Conservation (phyloP, 768 basidiomycete genomes). For the Boletus barrowsii region DNA sequence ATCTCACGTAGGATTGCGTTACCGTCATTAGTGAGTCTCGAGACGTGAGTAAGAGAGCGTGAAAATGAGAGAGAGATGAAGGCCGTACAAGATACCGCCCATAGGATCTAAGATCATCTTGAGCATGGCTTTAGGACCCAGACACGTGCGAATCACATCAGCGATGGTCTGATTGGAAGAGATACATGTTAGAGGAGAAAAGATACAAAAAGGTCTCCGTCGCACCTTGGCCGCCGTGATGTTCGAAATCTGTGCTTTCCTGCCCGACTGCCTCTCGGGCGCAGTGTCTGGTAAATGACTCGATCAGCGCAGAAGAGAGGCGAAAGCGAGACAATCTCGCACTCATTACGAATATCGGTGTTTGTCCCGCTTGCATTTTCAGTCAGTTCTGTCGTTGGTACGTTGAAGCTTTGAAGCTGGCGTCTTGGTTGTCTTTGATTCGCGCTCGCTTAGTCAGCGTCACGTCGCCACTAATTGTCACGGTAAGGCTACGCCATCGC, state of each 20-base stretch:
- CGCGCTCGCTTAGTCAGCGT: no score
- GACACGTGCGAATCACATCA: constrained; percentile 95
- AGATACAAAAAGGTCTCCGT: constrained; percentile 42
- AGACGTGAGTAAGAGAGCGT: background rate
- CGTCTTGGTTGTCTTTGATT: no score
- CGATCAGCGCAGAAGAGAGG: background rate
- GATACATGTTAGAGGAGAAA: background rate
- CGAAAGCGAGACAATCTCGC: background rate
- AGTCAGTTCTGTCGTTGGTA: no score
- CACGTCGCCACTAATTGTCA: no score
- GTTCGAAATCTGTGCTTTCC: constrained; percentile 95
- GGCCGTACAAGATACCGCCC: constrained; percentile 91
- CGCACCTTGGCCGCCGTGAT: constrained; percentile 94
- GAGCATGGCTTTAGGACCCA: constrained; percentile 97
- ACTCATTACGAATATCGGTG: constrained; percentile 19
- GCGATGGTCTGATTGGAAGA: constrained; percentile 73
- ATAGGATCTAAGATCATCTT: constrained; percentile 99
- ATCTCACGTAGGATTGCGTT: constrained; percentile 98
- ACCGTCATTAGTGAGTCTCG: constrained; percentile 97
- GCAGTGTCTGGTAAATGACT: constrained; percentile 64
- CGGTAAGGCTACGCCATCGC: no score
- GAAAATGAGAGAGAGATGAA: background rate
- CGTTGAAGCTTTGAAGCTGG: no score
- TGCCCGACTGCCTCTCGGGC: constrained; percentile 89
- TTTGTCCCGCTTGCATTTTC: constrained; percentile 46